Evolutionary conservation across 2,329 filamentous ascomycete genomes (phyloP), one percentile per base, ranked within the genome.

Genomic region (Ophiosphaerella korrae): DNA sequence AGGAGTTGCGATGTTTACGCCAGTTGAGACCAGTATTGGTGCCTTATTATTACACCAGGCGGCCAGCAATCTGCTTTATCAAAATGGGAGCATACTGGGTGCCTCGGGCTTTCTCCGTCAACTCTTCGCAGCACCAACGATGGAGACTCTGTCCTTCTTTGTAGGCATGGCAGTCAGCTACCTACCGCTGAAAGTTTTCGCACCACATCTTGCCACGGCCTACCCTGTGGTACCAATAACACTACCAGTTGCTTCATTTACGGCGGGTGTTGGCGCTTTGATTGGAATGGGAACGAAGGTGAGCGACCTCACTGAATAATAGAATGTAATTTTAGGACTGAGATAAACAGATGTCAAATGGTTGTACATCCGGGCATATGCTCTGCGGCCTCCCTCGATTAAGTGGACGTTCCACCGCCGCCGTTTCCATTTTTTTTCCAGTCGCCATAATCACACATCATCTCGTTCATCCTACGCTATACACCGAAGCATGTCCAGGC

Each of bases 281-380:
- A 66, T 80, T 24, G 80, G 80, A 16, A 80, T 77, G 77, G 80
- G 80, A 13, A 82, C 80, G 13, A 82, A 81, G 72, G 80, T 81
- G 56, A 62, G 63, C 36, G 13, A 4, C 21, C n/a, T 2, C 24
- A 5, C 21, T 38, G 32, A 3, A 13, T 9, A 12, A 16, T 21
- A 21, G 2, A 24, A 8, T 7, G 14, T 2, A 11, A 34, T 5
- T 2, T 33, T 23, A 43, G 31, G 6, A 32, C 52, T 67, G 36
- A 68, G 39, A 11, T 8, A 7, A 21, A 13, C 7, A 71, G 69
- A 47, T 50, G 37, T 62, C 66, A 5, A 74, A 75, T 46, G 80
- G 81, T 14, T 83, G 81, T 58, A 82, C 80, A 8, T 82, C 80
- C 2, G 80, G 80, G 44, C 80, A 83, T 58, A 82, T 83, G 77